Evolutionary conservation across 2,329 filamentous ascomycete genomes (phyloP), one percentile per base, ranked within the genome.

Genomic region (Aureobasidium sp.): DNA sequence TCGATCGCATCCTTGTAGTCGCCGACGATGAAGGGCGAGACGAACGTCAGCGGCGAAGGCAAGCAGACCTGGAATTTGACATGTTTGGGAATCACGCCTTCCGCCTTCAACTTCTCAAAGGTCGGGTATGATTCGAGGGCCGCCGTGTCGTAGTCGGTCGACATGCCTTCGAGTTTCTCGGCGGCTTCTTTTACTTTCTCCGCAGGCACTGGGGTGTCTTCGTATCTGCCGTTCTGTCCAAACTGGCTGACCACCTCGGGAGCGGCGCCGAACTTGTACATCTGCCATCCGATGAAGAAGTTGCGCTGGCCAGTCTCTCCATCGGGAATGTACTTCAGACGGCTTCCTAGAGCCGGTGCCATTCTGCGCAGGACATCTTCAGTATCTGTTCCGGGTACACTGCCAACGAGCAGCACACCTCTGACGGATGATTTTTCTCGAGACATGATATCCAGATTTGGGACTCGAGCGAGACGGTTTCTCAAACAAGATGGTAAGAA

Each of bases 321-420:
- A 56, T 74, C 72, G 3, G 71, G 70, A 3, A 74, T 65, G 29
- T 65, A 64, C 22, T 59, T 61, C 22, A 73, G 59, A 11, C 67
- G 69, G 19, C 58, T 54, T 3, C 67, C 64, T 2, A 72, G 61
- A 4, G 56, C 56, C 6, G 59, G 54, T n/a, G 56, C 52, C 30
- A 67, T 61, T 25, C 56, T 60, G 3, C 56, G 62, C 49, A 74
- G 68, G 14, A 68, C 66, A 12, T 65, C 60, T 39, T 64, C 59
- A 3, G 65, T 59, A 45, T 67, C 60, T 3, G 62, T 52, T 4
- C 69, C 60, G 3, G 68, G 68, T 25, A 72, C 61, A 44, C 68
- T 71, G 29, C 70, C 70, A 6, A 73, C 63, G 3, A 73, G 58
- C 48, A 65, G 62, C 48, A 61, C 62, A 21, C 64, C 64, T 17